Evolutionary conservation across 2,329 filamentous ascomycete genomes (phyloP), one percentile per base, ranked within the genome.

Genomic region (Elsinoe australis): DNA sequence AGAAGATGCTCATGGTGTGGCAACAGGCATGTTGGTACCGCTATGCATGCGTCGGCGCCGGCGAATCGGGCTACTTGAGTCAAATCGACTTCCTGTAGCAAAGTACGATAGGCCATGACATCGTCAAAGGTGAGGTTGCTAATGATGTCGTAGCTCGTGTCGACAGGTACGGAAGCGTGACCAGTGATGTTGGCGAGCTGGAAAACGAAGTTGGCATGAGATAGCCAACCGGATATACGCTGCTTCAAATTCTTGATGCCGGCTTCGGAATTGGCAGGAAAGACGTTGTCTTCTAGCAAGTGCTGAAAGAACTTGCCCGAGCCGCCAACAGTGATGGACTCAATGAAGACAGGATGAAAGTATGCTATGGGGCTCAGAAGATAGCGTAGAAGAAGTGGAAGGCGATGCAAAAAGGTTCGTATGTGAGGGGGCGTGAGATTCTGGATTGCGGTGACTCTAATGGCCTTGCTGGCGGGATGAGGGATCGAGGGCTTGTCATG

Each of bases 1-100:
- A 76, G 56, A 3, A 76, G 59, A 54, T 76, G 74, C 50, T 76
- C 73, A 53, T 77, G 74, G 53, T 75, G 74, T 4, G 74, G 74
- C 4, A 77, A 63, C 1, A 78, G 58, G 53, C 67, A 74, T 4
- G 63, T 66, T 0, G 74, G 74, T 7, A 77, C 63, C 2, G 63
- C 62, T 41, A 76, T 66, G 0, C 66, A 65, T 0, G 70, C 71
- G 51, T 76, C 72, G 19, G 71, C 71, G 5, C 74, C 74, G 15
- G 69, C 72, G 0, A 77, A 60, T 18, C 70, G 65, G 5, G 75
- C 63, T 1, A 76, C 72, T 54, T 75, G 70, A 21, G 67, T 67
- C 7, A 74, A 60, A 6, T 66, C 60, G 5, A 66, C 63, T 14
- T 66, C 61, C 41, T 68, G 59, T 4, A 67, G 67, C 1, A 70